These are phyloP conservation scores for Alternaria gaisen DNA, from an alignment of 2,329 filamentous ascomycete species.

Conservation along the genomic window DNA sequence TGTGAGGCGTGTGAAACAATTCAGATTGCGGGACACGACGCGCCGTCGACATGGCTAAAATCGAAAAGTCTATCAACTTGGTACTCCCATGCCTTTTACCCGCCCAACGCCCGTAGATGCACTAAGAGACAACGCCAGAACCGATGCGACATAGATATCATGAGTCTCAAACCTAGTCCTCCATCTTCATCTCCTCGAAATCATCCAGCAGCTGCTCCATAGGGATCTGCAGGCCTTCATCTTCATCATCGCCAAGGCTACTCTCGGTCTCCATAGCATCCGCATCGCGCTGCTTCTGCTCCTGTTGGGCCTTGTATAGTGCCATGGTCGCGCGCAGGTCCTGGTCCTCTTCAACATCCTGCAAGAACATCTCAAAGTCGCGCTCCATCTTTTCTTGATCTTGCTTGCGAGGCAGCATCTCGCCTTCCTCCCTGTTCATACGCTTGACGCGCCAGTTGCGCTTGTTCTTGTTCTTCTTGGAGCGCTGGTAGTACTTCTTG, in stretches of 20 bases:
- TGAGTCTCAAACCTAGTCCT: constrained; percentile 47
- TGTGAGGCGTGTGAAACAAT: not conserved
- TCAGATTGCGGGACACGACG: not conserved
- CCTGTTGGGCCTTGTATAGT: constrained; percentile 76
- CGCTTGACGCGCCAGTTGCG: constrained; percentile 91
- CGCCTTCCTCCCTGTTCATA: constrained; percentile 88
- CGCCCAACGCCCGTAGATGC: constrained; percentile 17
- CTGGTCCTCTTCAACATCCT: constrained; percentile 93
- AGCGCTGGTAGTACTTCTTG: constrained; percentile 93
- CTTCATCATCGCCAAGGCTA: constrained; percentile 59
- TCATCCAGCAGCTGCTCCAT: constrained; percentile 79
- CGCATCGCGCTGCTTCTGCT: constrained; percentile 64
- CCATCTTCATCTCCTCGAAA: constrained; percentile 86
- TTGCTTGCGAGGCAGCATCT: constrained; percentile 83
- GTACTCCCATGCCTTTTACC: constrained; percentile 4
- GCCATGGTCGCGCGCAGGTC: constrained; percentile 86
- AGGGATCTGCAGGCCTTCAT: constrained; percentile 65
- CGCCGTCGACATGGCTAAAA: not conserved
- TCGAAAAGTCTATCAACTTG: not conserved
- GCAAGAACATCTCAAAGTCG: constrained; percentile 97
- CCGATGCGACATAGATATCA: not conserved
- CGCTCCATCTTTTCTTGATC: constrained; percentile 88
- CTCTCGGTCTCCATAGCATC: constrained; percentile 74
- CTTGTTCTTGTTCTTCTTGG: constrained; percentile 75
- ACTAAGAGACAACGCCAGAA: constrained; percentile 10